phyloP scores from a whole-genome alignment of 2,329 filamentous ascomycete species.

The Ophiostoma sp. region DNA sequence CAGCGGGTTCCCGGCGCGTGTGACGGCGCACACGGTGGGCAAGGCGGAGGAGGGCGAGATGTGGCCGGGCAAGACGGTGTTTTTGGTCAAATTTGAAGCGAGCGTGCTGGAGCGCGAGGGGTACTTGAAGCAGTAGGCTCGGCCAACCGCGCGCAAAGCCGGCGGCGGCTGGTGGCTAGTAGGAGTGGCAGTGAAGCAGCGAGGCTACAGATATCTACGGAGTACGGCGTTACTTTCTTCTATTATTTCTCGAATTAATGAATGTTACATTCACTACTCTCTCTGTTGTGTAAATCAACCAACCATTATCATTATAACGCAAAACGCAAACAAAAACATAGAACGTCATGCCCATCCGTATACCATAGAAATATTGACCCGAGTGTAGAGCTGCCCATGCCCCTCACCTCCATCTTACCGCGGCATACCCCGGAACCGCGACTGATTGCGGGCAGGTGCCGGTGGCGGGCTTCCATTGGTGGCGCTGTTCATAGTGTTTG shows the following conservation, averaged over 20 bases:
- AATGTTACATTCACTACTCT: background rate
- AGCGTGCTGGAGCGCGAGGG: slow-evolving; percentile 89
- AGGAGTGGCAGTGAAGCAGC: background rate
- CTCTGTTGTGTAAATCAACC: background rate
- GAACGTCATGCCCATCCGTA: background rate
- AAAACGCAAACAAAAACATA: no score
- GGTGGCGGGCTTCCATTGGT: slow-evolving; percentile 2
- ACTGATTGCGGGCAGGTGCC: slow-evolving; percentile 26
- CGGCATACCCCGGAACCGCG: slow-evolving; percentile 22
- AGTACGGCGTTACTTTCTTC: slow-evolving; percentile 9
- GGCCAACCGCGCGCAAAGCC: background rate
- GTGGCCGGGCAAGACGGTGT: slow-evolving; percentile 96
- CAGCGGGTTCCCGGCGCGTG: slow-evolving; percentile 79
- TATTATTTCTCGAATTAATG: background rate
- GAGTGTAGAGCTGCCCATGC: no score
- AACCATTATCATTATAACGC: background rate
- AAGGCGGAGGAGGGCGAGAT: slow-evolving; percentile 62
- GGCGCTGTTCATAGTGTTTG: background rate
- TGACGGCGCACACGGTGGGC: slow-evolving; percentile 78
- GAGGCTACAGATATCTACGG: background rate
- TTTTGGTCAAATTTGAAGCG: slow-evolving; percentile 85
- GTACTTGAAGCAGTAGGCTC: slow-evolving; percentile 57
- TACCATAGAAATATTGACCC: background rate
- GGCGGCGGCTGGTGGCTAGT: background rate
- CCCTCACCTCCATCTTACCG: slow-evolving; percentile 5